Evolutionary conservation across 306 rosid genomes (phyloP).

Genomic region (Cicer yamashitae): DNA sequence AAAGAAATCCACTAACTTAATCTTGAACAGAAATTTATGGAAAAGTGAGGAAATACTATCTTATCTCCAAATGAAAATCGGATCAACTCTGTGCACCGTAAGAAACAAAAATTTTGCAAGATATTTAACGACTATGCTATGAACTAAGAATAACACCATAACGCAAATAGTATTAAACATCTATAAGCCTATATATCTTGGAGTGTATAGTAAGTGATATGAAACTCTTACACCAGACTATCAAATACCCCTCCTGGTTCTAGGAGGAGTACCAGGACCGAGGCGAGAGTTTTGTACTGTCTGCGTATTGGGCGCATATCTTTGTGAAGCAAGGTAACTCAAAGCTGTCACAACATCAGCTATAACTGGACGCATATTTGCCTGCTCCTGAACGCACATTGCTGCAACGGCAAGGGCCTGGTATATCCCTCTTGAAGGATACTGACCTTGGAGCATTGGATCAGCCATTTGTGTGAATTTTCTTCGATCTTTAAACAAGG

Average conservation of each 20-base stretch:
- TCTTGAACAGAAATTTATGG: constrained; percentile 30
- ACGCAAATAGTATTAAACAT: constrained; percentile 41
- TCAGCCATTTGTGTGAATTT: constrained; percentile 91
- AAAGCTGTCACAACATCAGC: constrained; percentile 96
- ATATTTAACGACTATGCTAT: constrained; percentile 36
- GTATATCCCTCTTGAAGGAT: constrained; percentile 82
- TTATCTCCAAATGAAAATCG: constrained; percentile 46
- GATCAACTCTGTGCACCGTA: constrained; percentile 42
- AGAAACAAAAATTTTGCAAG: constrained; percentile 43
- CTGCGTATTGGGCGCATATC: constrained; percentile 57
- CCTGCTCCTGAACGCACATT: constrained; percentile 97
- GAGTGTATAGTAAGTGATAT: constrained; percentile 9
- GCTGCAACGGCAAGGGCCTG: constrained; percentile 98
- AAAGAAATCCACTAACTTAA: constrained; percentile 40
- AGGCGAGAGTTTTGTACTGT: constrained; percentile 64
- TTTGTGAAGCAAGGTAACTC: constrained; percentile 83
- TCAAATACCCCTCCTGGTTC: constrained; percentile 60
- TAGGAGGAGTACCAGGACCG: constrained; percentile 69
- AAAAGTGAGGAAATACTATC: constrained; percentile 27
- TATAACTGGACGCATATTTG: constrained; percentile 84
- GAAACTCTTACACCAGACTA: constrained; percentile 36
- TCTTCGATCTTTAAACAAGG: constrained; percentile 75
- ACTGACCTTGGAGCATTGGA: constrained; percentile 88
- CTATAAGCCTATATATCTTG: constrained; percentile 47
- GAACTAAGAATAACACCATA: constrained; percentile 35